Percentiles rank a stretch among this genome's conserved stretches.
Conservation (phyloP, 352 stramenopile genomes). For the Phytopythium oedochilum region DNA sequence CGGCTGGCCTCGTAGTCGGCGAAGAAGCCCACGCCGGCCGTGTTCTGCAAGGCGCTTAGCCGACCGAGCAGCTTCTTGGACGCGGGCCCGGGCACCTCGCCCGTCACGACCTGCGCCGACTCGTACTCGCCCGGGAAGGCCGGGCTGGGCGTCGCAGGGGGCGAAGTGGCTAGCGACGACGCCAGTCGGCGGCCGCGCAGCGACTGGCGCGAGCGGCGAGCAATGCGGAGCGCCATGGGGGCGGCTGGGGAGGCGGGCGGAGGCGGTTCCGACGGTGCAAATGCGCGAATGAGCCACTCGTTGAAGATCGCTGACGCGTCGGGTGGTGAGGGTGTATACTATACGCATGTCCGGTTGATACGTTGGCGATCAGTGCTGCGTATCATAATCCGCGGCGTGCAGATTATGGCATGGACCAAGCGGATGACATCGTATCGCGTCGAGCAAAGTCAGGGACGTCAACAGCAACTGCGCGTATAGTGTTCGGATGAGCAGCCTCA, state of each 20-base stretch:
- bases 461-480: background rate
- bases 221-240: slow-evolving; percentile 7
- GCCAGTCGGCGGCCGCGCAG: slow-evolving; percentile 4
- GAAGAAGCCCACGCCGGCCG: slow-evolving; percentile 69
- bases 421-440: background rate
- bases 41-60: slow-evolving; percentile 62
- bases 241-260: background rate
- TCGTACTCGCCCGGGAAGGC: slow-evolving; percentile 62
- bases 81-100: slow-evolving; percentile 56
- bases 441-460: background rate
- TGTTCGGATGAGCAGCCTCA: background rate
- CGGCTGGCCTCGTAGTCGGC: slow-evolving; percentile 67
- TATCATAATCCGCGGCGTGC: background rate
- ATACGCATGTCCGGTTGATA: background rate
- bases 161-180: slow-evolving; percentile 17
- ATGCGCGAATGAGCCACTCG: slow-evolving; percentile 14
- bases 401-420: background rate
- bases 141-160: slow-evolving; percentile 43
- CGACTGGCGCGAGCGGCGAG: slow-evolving; percentile 11
- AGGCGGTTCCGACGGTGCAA: slow-evolving; percentile 25
- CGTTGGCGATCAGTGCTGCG: background rate
- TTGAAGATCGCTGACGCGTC: slow-evolving; percentile 6
- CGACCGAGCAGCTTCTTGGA: slow-evolving; percentile 46
- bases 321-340: background rate
- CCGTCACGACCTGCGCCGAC: slow-evolving; percentile 44